phyloP scores from a whole-genome alignment of 2,329 filamentous ascomycete genomes.

The Neofusicoccum cordaticola region DNA sequence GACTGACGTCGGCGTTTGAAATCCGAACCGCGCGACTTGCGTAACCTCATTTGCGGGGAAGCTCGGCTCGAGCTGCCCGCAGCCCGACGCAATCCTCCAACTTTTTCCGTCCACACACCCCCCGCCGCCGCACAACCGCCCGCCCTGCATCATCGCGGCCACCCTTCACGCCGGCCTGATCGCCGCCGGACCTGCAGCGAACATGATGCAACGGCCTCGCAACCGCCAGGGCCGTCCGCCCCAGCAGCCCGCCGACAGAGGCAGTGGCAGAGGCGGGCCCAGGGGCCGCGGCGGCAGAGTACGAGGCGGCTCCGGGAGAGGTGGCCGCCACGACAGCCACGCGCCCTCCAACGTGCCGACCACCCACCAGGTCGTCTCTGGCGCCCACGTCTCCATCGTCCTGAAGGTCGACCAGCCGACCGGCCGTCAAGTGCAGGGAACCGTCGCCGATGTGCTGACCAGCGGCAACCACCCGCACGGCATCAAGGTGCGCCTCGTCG shows the following conservation, averaged over 20 bases:
- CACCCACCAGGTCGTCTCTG: slow-evolving; percentile 53
- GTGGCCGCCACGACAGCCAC: neutral
- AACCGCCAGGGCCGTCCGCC: slow-evolving; percentile 11
- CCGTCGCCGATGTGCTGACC: slow-evolving; percentile 67
- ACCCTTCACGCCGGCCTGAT: neutral
- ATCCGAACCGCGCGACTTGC: slow-evolving; percentile 2
- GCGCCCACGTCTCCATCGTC: slow-evolving; percentile 67
- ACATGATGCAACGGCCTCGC: slow-evolving; percentile 8
- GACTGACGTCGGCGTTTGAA: slow-evolving; percentile 15
- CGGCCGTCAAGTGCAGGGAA: slow-evolving; percentile 66
- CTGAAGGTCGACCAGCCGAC: slow-evolving; percentile 75
- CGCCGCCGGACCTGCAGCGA: neutral
- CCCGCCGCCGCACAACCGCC: too few species aligned
- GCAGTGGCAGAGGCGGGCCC: neutral
- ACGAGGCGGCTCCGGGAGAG: neutral
- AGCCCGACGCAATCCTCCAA: neutral
- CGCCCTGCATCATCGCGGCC: neutral
- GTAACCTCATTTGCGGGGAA: slow-evolving; percentile 1
- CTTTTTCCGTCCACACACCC: slow-evolving; percentile 5
- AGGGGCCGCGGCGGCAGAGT: slow-evolving; percentile 5
- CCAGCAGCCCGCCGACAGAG: neutral
- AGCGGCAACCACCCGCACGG: slow-evolving; percentile 72
- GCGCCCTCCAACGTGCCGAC: slow-evolving; percentile 25
- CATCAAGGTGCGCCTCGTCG: slow-evolving; percentile 72
- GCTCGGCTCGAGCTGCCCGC: slow-evolving; percentile 16